Conservation (phyloP, 371 early-diverging fungal species). For the Mucor velutinosus region DNA sequence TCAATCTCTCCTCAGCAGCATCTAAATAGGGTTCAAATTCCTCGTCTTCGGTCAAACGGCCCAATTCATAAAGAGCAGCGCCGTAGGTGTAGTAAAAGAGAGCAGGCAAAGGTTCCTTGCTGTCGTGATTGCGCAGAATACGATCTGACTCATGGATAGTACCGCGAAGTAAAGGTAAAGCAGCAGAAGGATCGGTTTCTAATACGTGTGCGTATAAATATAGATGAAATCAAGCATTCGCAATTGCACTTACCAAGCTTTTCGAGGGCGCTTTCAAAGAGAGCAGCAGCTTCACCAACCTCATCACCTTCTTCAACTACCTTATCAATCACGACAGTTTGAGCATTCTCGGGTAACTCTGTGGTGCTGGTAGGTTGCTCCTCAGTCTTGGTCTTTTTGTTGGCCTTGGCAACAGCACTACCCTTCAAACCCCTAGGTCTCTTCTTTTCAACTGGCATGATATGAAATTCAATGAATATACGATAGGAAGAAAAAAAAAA, state of each 20-base stretch:
- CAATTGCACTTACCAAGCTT: conserved; percentile 35
- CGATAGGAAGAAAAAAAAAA: neutral
- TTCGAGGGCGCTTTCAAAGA: conserved; percentile 46
- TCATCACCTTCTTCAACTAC: conserved; percentile 57
- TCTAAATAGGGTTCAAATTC: conserved; percentile 47
- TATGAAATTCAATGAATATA: neutral
- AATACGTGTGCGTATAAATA: neutral
- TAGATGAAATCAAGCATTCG: neutral
- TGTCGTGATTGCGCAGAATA: conserved; percentile 58
- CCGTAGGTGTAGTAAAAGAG: conserved; percentile 61
- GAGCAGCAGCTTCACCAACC: conserved; percentile 48
- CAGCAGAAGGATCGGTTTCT: conserved; percentile 34
- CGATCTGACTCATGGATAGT: conserved; percentile 67
- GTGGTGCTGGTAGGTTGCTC: conserved; percentile 4
- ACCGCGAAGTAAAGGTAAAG: conserved; percentile 53
- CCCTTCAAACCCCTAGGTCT: conserved; percentile 52
- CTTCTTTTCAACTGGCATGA: conserved; percentile 47
- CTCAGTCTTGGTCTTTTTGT: conserved; percentile 42
- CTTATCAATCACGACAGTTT: conserved; percentile 53
- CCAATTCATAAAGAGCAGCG: conserved; percentile 57
- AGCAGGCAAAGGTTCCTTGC: conserved; percentile 35
- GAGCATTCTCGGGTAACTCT: conserved; percentile 40
- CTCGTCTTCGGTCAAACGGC: conserved; percentile 48
- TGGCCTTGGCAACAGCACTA: conserved; percentile 37
- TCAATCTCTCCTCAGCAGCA: conserved; percentile 49